A percentile compares a stretch with the other conserved stretches of the same genome.
phyloP scores from a whole-genome alignment of 2,329 filamentous ascomycete species.

The Fusarium mexicanum region DNA sequence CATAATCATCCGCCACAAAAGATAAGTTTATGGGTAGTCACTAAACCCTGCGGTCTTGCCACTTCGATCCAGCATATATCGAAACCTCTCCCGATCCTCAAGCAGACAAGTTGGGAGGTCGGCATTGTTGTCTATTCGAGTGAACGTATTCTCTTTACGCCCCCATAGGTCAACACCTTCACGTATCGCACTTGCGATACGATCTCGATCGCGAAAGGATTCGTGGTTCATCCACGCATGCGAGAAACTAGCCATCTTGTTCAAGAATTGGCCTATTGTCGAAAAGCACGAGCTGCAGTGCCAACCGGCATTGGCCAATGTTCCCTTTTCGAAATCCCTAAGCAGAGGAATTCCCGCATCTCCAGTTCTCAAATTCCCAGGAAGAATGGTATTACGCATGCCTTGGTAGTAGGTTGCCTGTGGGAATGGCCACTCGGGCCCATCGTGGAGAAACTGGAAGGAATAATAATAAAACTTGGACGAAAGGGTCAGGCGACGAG shows the following conservation, averaged over 20 bases:
- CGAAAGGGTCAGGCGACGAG: constrained; percentile 61
- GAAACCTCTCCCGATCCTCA: constrained; percentile 51
- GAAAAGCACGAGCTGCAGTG: constrained; percentile 71
- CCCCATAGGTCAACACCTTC: constrained; percentile 66
- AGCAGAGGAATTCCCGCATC: constrained; percentile 53
- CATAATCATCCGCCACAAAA: not conserved
- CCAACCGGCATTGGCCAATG: constrained; percentile 64
- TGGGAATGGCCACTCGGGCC: constrained; percentile 63
- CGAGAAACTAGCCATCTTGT: constrained; percentile 66
- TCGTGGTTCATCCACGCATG: constrained; percentile 63
- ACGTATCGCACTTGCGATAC: constrained; percentile 62
- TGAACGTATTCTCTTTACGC: constrained; percentile 57
- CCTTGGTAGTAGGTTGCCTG: constrained; percentile 65
- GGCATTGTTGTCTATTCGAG: constrained; percentile 58
- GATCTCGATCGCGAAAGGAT: constrained; percentile 56
- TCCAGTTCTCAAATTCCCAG: constrained; percentile 62
- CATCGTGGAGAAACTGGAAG: constrained; percentile 60
- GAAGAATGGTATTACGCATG: constrained; percentile 58
- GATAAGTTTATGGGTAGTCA: constrained; percentile 52
- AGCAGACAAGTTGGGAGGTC: constrained; percentile 63
- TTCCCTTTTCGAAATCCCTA: constrained; percentile 54
- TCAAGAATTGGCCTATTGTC: constrained; percentile 63
- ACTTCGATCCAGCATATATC: constrained; percentile 58
- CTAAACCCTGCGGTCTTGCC: constrained; percentile 58
- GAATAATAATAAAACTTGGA: constrained; percentile 67